Conservation (phyloP, 2,329 filamentous ascomycete genomes). For the Fusarium abutilonis region DNA sequence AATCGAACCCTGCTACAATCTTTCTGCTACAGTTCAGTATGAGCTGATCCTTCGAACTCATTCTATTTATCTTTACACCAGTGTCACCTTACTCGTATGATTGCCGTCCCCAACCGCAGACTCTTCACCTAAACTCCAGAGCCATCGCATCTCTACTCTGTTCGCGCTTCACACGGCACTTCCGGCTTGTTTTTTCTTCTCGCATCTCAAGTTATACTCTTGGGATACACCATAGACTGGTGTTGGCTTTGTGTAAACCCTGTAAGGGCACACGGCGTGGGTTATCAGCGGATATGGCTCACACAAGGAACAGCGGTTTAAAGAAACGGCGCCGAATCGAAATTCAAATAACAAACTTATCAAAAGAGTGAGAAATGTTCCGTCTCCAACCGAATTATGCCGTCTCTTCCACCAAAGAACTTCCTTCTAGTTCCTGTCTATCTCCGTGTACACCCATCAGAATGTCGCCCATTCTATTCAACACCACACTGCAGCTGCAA, state of each 20-base stretch:
- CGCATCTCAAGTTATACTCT: background rate
- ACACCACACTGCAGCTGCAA: background rate
- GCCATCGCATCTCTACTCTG: slow-evolving; percentile 1
- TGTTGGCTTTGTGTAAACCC: slow-evolving; percentile 12
- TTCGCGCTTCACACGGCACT: slow-evolving; percentile 1
- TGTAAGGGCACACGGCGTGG: slow-evolving; percentile 23
- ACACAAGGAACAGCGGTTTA: slow-evolving; percentile 16
- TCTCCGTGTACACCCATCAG: background rate
- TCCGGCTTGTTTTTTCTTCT: slow-evolving; percentile 9
- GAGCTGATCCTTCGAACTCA: slow-evolving; percentile 2
- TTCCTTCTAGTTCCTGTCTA: background rate
- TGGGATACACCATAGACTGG: slow-evolving; percentile 8
- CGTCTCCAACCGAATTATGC: background rate
- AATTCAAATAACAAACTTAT: slow-evolving; percentile 9
- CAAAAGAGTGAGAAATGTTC: background rate
- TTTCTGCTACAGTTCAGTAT: background rate
- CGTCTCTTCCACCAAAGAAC: background rate
- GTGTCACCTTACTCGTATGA: slow-evolving; percentile 31
- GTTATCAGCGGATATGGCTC: background rate
- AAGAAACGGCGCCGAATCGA: slow-evolving; percentile 25
- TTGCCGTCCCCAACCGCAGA: slow-evolving; percentile 11
- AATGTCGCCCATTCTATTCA: slow-evolving; percentile 1
- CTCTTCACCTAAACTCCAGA: background rate
- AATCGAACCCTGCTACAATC: background rate
- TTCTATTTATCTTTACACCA: slow-evolving; percentile 18